These are phyloP conservation scores for Calonectria pseudoreteaudii DNA, from an alignment of 2,329 filamentous ascomycete species.

Conservation along the genomic window DNA sequence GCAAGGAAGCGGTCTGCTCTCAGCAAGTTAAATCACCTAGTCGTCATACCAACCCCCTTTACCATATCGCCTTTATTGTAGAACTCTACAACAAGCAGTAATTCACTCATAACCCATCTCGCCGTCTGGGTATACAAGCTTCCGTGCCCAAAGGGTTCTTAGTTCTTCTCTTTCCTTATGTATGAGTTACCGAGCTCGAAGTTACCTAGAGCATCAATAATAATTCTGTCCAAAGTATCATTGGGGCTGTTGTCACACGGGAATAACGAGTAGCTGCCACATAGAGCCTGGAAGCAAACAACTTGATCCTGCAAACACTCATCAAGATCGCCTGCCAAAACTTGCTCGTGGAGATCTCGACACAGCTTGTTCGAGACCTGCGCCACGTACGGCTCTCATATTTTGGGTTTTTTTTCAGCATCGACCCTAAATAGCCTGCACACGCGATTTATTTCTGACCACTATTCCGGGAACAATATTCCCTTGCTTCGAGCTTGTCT, in stretches of 20 bases:
- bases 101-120: slow-evolving; percentile 66
- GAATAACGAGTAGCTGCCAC: slow-evolving; percentile 63
- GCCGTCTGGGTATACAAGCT: slow-evolving; percentile 69
- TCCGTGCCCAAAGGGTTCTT: slow-evolving; percentile 67
- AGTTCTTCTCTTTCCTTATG: slow-evolving; percentile 57
- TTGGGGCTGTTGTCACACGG: slow-evolving; percentile 43
- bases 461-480: too few relatives aligned
- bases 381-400: slow-evolving; percentile 45
- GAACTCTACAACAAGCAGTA: slow-evolving; percentile 63
- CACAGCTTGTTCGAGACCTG: slow-evolving; percentile 60
- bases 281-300: slow-evolving; percentile 69
- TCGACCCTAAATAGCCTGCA: slow-evolving; percentile 57
- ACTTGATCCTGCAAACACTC: slow-evolving; percentile 72
- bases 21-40: background rate
- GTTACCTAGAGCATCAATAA: slow-evolving; percentile 46
- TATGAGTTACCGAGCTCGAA: slow-evolving; percentile 42
- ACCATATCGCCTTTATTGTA: slow-evolving; percentile 64
- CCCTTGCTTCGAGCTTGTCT: too few relatives aligned
- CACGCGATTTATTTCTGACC: too few relatives aligned
- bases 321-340: slow-evolving; percentile 62
- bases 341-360: slow-evolving; percentile 58
- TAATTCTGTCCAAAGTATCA: slow-evolving; percentile 26
- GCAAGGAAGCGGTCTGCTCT: background rate
- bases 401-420: slow-evolving; percentile 55
- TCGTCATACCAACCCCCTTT: slow-evolving; percentile 54